Conservation (phyloP, 768 basidiomycete species). For the Tricholoma saponaceum region DNA sequence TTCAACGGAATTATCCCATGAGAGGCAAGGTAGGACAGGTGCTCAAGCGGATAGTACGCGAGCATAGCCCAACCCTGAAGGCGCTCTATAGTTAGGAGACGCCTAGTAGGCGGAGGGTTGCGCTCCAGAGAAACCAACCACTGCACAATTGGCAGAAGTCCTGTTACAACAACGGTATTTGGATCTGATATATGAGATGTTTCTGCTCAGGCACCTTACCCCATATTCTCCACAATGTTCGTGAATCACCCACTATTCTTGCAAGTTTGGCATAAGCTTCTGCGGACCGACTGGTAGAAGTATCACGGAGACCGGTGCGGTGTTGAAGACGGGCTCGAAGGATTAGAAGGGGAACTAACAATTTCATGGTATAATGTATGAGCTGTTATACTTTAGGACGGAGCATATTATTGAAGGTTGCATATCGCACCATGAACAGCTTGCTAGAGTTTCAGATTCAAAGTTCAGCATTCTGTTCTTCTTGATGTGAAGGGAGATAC, state of each 20-base stretch:
- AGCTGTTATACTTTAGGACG: slow-evolving; percentile 38
- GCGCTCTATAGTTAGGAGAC: slow-evolving; percentile 72
- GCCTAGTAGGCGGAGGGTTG: slow-evolving; percentile 65
- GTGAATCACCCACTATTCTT: slow-evolving; percentile 57
- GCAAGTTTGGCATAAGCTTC: slow-evolving; percentile 50
- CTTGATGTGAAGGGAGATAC: slow-evolving; percentile 23
- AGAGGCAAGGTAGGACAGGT: slow-evolving; percentile 61
- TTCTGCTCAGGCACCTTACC: slow-evolving; percentile 39
- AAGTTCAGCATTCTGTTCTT: slow-evolving; percentile 2
- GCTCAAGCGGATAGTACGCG: slow-evolving; percentile 75
- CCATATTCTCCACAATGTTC: slow-evolving; percentile 76
- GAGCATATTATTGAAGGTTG: background rate
- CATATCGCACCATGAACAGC: slow-evolving; percentile 57
- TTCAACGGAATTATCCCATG: slow-evolving; percentile 57
- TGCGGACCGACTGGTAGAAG: slow-evolving; percentile 52
- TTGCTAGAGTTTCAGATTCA: slow-evolving; percentile 44
- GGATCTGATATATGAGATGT: background rate
- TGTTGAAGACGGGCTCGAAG: slow-evolving; percentile 69
- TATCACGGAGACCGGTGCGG: slow-evolving; percentile 51
- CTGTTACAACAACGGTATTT: slow-evolving; percentile 27
- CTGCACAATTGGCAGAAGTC: slow-evolving; percentile 73
- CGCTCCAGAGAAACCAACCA: slow-evolving; percentile 77
- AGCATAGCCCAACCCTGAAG: slow-evolving; percentile 80
- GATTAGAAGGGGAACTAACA: slow-evolving; percentile 61
- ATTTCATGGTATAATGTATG: slow-evolving; percentile 68